Evolutionary conservation across 2,329 filamentous ascomycete genomes (phyloP).

Genomic region (Fusarium penzigii): DNA sequence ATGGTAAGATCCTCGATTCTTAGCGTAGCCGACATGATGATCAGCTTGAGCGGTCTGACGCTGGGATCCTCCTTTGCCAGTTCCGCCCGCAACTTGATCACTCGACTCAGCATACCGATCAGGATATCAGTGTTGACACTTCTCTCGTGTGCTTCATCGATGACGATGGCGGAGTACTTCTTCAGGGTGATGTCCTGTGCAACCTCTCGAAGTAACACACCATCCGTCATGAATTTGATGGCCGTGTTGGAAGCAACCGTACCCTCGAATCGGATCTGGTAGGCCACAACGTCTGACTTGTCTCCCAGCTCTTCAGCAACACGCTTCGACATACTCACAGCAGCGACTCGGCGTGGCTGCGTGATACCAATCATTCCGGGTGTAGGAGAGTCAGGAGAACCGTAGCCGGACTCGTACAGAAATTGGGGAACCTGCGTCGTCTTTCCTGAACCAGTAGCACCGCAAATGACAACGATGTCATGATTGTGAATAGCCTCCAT

Average conservation of each 20-base stretch:
- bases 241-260: constrained; percentile 78
- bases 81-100: constrained; percentile 79
- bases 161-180: constrained; percentile 91
- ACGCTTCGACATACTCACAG: constrained; percentile 94
- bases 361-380: constrained; percentile 94
- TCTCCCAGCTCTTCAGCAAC: constrained; percentile 83
- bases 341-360: constrained; percentile 90
- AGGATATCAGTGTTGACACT: constrained; percentile 97
- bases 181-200: constrained; percentile 83
- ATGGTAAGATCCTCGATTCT: constrained; percentile 87
- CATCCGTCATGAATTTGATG: constrained; percentile 99
- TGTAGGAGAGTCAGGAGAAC: constrained; percentile 72
- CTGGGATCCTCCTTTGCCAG: constrained; percentile 71
- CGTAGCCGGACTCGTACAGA: constrained; percentile 90
- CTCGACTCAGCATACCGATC: constrained; percentile 94
- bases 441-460: constrained; percentile 94
- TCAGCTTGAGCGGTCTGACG: constrained; percentile 79
- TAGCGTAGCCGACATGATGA: constrained; percentile 98
- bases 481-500: constrained; percentile 98
- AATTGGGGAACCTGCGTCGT: constrained; percentile 98
- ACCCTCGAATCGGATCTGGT: constrained; percentile 94
- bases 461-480: constrained; percentile 86
- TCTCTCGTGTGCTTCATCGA: constrained; percentile 96
- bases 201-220: constrained; percentile 89
- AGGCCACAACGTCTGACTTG: constrained; percentile 76